Base-by-base conservation (phyloP, 83 land plant genomes). In the Picea abies region DNA sequence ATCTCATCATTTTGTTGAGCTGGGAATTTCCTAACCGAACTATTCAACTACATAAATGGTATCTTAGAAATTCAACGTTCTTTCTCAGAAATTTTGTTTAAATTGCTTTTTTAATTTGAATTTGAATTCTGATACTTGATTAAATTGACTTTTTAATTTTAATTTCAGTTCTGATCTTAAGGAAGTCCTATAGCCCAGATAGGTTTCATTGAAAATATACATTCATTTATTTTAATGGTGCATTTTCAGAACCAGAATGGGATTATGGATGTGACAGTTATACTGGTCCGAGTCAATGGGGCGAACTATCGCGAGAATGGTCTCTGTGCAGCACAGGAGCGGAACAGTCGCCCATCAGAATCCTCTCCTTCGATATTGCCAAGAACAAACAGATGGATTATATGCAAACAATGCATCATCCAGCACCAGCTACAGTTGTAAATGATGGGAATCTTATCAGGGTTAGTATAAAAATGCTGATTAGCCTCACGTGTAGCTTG, bases 221-320 rank as follows among this genome's bases (percentile, higher is more conserved):
- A 49, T 49, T 49, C 12, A 49, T 9, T 10, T 49, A 9, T 49
- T 49, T 49, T 1, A 49, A 9, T 49, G 56, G 56, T 49, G 56
- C 11, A 9, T 49, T 11, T 49, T 49, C 60, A 75, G 60, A 75
- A 20, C 41, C 29, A 22, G 29, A 4, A 14, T 76, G 78, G 78
- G 47, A 37, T 49, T 76, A 76, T 76, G 78, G 78, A 76, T 76
- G 78, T 49, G 78, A 15, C 2, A 76, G 78, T 76, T 16, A 47
- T 47, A 2, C 2, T 44, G 78, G 78, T 22, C 78, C 78, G 5
- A 76, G 60, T 52, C 32, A 52, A 52, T 76, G 78, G 78, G 58
- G 78, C 19, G 9, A 76, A 76, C 60, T 47, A 23, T n/a, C 56
- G 15, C 29, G 22, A 76, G 29, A 76, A 9, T 76, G 78, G 78